Percentiles rank a stretch among this genome's conserved stretches.
Evolutionary conservation across 1,139 yeast species (phyloP).

Genomic region (Kurtzmaniella quercitrusa): DNA sequence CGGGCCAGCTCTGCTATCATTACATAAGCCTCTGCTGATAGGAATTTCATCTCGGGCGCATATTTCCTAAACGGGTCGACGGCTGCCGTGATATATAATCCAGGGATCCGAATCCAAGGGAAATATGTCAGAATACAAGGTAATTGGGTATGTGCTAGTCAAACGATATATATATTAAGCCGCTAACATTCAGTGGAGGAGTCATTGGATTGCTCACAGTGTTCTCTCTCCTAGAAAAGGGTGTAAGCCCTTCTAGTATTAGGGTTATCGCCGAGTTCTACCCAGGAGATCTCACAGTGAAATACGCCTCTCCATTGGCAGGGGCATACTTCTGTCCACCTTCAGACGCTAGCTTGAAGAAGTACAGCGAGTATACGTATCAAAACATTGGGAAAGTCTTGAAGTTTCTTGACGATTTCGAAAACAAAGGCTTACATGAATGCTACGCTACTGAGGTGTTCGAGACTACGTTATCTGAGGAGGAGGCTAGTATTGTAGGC

Average conservation of each 20-base stretch:
- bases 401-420: constrained; percentile 10
- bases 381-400: constrained; percentile 11
- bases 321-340: constrained; percentile 17
- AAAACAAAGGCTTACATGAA: constrained; percentile 10
- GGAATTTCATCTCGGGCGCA: neutral
- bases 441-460: constrained; percentile 11
- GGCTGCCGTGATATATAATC: neutral
- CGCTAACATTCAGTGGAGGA: constrained; percentile 14
- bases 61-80: neutral
- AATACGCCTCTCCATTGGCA: constrained; percentile 22
- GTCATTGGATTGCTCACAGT: constrained; percentile 24
- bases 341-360: constrained; percentile 6
- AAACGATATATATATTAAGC: no score
- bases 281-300: constrained; percentile 20
- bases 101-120: neutral
- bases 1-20: no score
- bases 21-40: no score
- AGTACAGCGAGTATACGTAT: constrained; percentile 15
- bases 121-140: constrained; percentile 5
- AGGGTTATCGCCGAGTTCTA: constrained; percentile 16
- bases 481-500: constrained; percentile 9
- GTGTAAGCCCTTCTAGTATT: constrained; percentile 12
- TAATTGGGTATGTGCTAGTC: constrained; percentile 7
- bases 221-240: constrained; percentile 16
- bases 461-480: constrained; percentile 5